Percentiles rank a stretch among this genome's conserved stretches.
phyloP scores from a whole-genome alignment of 768 basidiomycete genomes.

The Tricholomella constricta region DNA sequence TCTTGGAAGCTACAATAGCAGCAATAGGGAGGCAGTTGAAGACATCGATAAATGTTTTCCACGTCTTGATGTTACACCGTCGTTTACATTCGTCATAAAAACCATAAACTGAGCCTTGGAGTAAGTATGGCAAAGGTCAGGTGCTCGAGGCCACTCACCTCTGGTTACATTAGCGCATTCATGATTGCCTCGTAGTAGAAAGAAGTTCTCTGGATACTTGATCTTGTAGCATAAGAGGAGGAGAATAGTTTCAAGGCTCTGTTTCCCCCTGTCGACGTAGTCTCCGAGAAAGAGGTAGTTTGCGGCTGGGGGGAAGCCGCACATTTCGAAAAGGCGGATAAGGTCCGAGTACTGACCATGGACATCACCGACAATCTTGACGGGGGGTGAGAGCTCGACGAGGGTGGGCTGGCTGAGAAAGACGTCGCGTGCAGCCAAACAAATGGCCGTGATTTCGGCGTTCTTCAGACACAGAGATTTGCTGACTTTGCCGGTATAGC shows the following conservation, averaged over 20 bases:
- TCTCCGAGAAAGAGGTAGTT: conserved; percentile 99
- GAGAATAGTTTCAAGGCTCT: conserved; percentile 96
- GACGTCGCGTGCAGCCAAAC: conserved; percentile 93
- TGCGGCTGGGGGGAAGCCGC: conserved; percentile 94
- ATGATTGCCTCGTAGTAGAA: conserved; percentile 95
- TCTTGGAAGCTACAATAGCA: conserved; percentile 97
- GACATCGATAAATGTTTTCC: conserved; percentile 99
- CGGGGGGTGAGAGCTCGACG: conserved; percentile 95
- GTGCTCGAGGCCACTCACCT: conserved; percentile 50
- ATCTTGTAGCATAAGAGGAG: conserved; percentile 98
- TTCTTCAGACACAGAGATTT: conserved; percentile 96
- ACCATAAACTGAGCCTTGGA: conserved; percentile 75
- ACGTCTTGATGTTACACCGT: conserved; percentile 98
- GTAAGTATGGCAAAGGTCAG: conserved; percentile 16
- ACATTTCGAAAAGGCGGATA: conserved; percentile 99
- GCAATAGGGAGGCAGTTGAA: conserved; percentile 99
- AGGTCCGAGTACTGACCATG: conserved; percentile 99
- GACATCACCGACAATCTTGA: conserved; percentile 99
- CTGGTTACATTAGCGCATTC: conserved; percentile 99
- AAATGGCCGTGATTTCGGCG: conserved; percentile 91
- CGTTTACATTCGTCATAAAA: conserved; percentile 99
- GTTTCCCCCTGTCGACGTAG: conserved; percentile 98
- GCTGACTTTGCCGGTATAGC: conserved; percentile 97
- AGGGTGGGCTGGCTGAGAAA: conserved; percentile 96
- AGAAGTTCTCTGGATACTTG: conserved; percentile 99